A percentile compares a stretch with the other conserved stretches of the same genome.
phyloP scores from a whole-genome alignment of 2,329 filamentous ascomycete species.

The Calycina herbarum region DNA sequence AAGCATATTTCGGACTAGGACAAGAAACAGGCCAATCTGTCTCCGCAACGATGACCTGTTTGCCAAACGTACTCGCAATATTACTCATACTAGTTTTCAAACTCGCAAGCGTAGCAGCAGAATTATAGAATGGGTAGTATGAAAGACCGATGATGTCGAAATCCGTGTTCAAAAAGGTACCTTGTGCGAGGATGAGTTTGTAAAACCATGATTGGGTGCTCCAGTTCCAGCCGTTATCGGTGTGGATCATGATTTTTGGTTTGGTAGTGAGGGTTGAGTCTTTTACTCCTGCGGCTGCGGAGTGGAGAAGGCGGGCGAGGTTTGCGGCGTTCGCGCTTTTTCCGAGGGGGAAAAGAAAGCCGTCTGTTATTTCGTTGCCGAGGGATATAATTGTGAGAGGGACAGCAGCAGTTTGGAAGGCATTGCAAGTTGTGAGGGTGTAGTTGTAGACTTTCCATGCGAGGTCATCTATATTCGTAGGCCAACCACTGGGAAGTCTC shows the following conservation, averaged over 20 bases:
- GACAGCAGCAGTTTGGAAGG: conserved; percentile 57
- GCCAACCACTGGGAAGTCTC: conserved; percentile 63
- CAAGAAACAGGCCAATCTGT: conserved; percentile 69
- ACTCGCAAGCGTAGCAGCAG: conserved; percentile 56
- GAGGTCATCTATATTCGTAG: conserved; percentile 56
- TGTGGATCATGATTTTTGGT: conserved; percentile 72
- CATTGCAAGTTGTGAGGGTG: conserved; percentile 60
- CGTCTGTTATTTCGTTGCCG: conserved; percentile 71
- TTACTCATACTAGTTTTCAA: conserved; percentile 57
- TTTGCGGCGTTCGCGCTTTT: conserved; percentile 55
- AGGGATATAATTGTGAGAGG: conserved; percentile 64
- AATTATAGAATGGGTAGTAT: conserved; percentile 72
- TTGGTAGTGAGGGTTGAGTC: conserved; percentile 56
- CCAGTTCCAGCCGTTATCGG: conserved; percentile 77
- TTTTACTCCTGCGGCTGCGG: conserved; percentile 63
- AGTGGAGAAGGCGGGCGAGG: conserved; percentile 63
- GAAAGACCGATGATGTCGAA: conserved; percentile 73
- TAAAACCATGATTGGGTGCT: conserved; percentile 62
- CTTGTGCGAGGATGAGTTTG: conserved; percentile 53
- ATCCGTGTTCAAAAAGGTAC: conserved; percentile 51
- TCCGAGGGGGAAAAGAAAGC: conserved; percentile 67
- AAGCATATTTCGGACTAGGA: conserved; percentile 55
- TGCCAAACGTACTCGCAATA: conserved; percentile 61
- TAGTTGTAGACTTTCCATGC: conserved; percentile 68
- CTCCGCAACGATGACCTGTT: conserved; percentile 69